Conservation (phyloP, 371 early-diverging fungal genomes). For the Actinomucor elegans region DNA sequence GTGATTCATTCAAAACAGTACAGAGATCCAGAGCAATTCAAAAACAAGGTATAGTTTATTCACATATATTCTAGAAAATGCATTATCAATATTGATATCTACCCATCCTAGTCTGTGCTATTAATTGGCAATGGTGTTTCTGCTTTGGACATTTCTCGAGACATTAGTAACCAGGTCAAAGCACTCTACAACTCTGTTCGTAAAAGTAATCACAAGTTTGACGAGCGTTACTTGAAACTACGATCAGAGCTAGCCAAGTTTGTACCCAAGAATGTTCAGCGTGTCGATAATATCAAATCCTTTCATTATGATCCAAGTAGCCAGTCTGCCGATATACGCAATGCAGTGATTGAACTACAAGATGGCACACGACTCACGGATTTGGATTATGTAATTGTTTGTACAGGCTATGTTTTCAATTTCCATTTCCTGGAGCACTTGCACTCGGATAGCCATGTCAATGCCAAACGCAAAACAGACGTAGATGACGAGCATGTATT, state of each 20-base stretch:
- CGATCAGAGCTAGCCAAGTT: conserved; percentile 7
- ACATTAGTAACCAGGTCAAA: conserved; percentile 8
- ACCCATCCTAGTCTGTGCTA: conserved; percentile 37
- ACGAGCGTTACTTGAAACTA: conserved; percentile 34
- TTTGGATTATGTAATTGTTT: conserved; percentile 53
- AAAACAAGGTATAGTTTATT: conserved; percentile 32
- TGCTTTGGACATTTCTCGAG: conserved; percentile 42
- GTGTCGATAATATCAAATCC: conserved; percentile 8
- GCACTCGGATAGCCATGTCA: conserved; percentile 5
- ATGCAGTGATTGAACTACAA: conserved; percentile 27
- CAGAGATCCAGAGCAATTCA: conserved; percentile 40
- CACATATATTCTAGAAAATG: not conserved
- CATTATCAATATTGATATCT: not conserved
- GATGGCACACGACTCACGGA: conserved; percentile 38
- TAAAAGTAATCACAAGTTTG: conserved; percentile 34
- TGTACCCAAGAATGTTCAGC: conserved; percentile 8
- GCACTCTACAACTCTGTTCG: conserved; percentile 29
- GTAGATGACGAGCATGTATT: conserved; percentile 12
- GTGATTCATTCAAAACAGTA: conserved; percentile 60
- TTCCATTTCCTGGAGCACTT: conserved; percentile 51
- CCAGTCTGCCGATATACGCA: not conserved
- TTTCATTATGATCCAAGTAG: not conserved
- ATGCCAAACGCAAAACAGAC: not conserved
- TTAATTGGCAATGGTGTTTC: conserved; percentile 54
- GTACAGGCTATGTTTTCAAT: conserved; percentile 61